Evolutionary conservation across 768 basidiomycete genomes (phyloP).

Genomic region (Suillus occidentalis): DNA sequence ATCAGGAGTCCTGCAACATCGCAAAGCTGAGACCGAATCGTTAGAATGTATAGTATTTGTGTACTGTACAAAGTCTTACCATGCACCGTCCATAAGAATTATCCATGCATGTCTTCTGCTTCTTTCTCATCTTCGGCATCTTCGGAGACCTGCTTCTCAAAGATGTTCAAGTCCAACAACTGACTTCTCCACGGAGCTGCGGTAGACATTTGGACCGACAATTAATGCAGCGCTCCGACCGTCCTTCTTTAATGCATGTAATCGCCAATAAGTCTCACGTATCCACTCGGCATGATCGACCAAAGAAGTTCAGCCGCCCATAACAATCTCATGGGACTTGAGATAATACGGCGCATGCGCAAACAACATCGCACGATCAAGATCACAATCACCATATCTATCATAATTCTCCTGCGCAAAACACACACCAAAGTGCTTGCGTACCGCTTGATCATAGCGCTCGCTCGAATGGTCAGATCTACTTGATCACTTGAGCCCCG

Average conservation of each 20-base stretch:
- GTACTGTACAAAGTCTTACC: background rate
- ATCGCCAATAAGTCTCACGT: slow-evolving; percentile 2
- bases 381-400: background rate
- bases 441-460: background rate
- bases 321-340: background rate
- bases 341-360: background rate
- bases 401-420: slow-evolving; percentile 2
- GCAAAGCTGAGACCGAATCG: background rate
- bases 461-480: background rate
- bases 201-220: background rate
- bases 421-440: background rate
- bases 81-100: background rate
- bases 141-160: background rate
- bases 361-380: background rate
- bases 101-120: background rate
- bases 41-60: background rate
- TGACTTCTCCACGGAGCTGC: background rate
- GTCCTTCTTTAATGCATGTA: background rate
- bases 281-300: slow-evolving; percentile 3
- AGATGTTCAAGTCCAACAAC: background rate
- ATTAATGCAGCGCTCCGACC: background rate
- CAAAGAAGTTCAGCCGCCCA: background rate
- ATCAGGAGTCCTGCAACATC: too few species aligned
- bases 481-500: background rate
- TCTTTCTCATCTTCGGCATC: background rate